Percentiles rank a stretch among this genome's conserved stretches.
Evolutionary conservation across 768 basidiomycete species (phyloP).

Genomic region (Podaxis mareebaensis): DNA sequence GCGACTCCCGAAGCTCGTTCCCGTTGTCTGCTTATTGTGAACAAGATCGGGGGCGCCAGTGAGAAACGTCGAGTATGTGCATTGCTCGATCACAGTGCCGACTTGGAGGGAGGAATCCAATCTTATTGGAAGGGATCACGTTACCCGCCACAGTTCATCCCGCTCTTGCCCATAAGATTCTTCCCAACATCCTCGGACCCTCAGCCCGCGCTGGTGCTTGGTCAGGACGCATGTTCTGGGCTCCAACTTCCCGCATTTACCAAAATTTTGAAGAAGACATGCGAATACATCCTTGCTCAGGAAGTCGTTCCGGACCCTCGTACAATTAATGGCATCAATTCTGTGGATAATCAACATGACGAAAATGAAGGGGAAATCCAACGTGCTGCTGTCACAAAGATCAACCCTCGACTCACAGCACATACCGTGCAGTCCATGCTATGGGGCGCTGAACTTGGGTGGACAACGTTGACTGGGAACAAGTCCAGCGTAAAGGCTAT

Average conservation of each 20-base stretch:
- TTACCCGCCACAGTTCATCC: constrained; percentile 51
- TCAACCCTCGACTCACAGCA: constrained; percentile 62
- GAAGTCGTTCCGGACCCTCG: constrained; percentile 39
- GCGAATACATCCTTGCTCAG: constrained; percentile 52
- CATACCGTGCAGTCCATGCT: constrained; percentile 79
- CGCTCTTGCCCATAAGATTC: constrained; percentile 58
- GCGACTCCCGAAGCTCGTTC: constrained; percentile 75
- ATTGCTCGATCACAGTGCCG: constrained; percentile 44
- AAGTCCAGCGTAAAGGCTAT: constrained; percentile 74
- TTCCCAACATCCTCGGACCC: constrained; percentile 35
- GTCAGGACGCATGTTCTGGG: not conserved
- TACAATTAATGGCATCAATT: constrained; percentile 20
- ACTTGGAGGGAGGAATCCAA: constrained; percentile 5
- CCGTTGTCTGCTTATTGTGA: constrained; percentile 73
- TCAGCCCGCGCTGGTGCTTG: not conserved
- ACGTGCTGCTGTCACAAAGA: constrained; percentile 52
- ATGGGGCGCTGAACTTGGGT: constrained; percentile 64
- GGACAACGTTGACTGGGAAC: constrained; percentile 92
- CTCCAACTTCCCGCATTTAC: constrained; percentile 37
- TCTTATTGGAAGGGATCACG: constrained; percentile 68
- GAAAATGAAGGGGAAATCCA: constrained; percentile 40
- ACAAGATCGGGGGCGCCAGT: constrained; percentile 72
- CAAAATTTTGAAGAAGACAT: constrained; percentile 48
- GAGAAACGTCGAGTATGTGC: constrained; percentile 67
- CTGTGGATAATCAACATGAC: not conserved